phyloP scores from a whole-genome alignment of 306 rosid species.

The Rosa rugosa region DNA sequence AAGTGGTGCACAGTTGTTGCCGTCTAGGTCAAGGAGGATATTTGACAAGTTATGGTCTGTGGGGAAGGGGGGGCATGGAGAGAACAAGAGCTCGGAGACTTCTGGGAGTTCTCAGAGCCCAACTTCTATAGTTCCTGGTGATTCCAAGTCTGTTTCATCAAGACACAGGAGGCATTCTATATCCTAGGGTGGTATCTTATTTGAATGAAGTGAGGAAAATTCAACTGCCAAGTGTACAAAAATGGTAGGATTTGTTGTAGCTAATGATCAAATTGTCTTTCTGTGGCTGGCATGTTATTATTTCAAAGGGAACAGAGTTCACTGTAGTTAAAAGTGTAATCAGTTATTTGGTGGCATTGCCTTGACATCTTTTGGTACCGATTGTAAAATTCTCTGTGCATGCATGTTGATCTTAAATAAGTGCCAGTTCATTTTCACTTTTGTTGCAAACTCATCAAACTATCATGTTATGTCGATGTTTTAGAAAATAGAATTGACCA shows the following conservation, averaged over 20 bases:
- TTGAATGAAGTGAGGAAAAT: conserved; percentile 20
- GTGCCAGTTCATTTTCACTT: background rate
- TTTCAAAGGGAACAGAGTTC: conserved; percentile 26
- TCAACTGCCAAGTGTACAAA: conserved; percentile 48
- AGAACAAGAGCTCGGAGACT: conserved; percentile 76
- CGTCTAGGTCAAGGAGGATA: conserved; percentile 85
- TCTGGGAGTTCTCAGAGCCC: conserved; percentile 96
- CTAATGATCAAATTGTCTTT: conserved; percentile 1
- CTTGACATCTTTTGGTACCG: conserved; percentile 23
- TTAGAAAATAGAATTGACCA: background rate
- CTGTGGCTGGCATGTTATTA: conserved; percentile 28
- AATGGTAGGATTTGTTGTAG: conserved; percentile 52
- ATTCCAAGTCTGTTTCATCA: conserved; percentile 67
- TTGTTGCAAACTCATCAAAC: background rate
- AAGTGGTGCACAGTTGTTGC: conserved; percentile 76
- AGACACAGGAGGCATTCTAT: conserved; percentile 91
- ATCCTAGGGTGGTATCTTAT: conserved; percentile 42
- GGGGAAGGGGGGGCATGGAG: conserved; percentile 77
- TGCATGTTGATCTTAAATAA: background rate
- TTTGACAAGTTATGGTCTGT: conserved; percentile 79
- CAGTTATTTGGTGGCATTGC: conserved; percentile 12
- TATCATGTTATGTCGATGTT: background rate
- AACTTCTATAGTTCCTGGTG: conserved; percentile 69
- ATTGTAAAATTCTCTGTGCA: conserved; percentile 16
- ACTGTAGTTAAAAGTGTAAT: conserved; percentile 35